These are phyloP conservation scores for Mrakiaceae sp. DNA, from an alignment of 1,284 basidiomycete genomes.

Conservation along the genomic window DNA sequence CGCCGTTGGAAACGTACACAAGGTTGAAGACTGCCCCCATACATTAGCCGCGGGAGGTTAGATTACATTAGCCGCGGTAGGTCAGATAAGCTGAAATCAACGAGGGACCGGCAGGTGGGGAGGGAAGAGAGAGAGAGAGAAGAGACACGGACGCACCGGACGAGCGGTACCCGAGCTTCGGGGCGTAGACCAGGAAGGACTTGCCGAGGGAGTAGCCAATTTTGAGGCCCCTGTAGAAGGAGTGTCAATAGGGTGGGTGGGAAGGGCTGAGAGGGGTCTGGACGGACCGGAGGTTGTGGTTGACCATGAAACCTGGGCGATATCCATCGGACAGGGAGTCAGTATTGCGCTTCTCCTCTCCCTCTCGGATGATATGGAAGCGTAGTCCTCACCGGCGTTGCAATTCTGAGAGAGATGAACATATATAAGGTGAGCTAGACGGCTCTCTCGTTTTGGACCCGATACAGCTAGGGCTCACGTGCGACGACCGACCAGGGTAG, in stretches of 20 bases:
- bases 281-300: conserved; percentile 23
- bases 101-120: background rate
- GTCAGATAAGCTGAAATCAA: background rate
- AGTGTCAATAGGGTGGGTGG: too few relatives aligned
- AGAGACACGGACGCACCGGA: background rate
- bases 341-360: background rate
- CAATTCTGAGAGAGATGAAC: conserved; percentile 47
- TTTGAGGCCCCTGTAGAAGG: conserved; percentile 50
- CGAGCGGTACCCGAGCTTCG: conserved; percentile 40
- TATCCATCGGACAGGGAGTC: conserved; percentile 17
- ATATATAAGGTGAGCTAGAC: background rate
- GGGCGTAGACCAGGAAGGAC: conserved; percentile 73
- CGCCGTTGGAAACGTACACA: conserved; percentile 53
- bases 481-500: conserved; percentile 83
- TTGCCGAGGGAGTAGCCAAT: conserved; percentile 63
- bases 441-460: too few relatives aligned
- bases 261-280: too few relatives aligned
- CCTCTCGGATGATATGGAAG: background rate
- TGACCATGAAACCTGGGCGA: conserved; percentile 70
- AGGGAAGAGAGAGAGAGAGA: background rate
- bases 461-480: conserved; percentile 45
- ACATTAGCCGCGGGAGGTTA: conserved; percentile 30
- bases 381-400: conserved; percentile 36
- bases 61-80: conserved; percentile 30
- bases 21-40: conserved; percentile 78